phyloP scores from a whole-genome alignment of 2,329 filamentous ascomycete genomes.

The Penicillium sp. region DNA sequence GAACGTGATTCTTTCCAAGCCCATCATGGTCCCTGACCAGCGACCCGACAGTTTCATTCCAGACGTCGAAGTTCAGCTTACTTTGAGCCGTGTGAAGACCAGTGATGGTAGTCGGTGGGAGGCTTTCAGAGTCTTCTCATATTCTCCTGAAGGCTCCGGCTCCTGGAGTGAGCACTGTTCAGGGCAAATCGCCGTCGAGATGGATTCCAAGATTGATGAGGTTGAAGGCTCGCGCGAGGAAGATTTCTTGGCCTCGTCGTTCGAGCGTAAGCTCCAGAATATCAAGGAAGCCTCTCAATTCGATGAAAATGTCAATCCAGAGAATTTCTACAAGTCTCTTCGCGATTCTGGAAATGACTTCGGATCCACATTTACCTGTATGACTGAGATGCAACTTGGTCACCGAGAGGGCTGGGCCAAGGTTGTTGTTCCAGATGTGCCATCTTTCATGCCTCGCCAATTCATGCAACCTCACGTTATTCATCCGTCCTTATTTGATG shows the following conservation, averaged over 20 bases:
- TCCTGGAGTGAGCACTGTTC: slow-evolving; percentile 1
- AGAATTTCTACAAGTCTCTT: not conserved
- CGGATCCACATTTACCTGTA: not conserved
- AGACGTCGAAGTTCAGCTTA: not conserved
- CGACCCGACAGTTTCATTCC: not conserved
- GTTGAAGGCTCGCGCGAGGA: not conserved
- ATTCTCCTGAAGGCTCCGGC: not conserved
- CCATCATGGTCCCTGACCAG: not conserved
- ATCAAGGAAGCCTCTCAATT: not conserved
- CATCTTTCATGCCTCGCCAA: not conserved
- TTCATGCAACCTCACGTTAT: slow-evolving; percentile 1
- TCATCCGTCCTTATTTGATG: not conserved
- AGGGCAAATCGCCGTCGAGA: not conserved
- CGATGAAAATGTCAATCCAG: not conserved
- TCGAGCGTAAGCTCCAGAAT: not conserved
- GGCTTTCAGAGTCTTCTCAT: not conserved
- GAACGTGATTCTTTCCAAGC: not conserved
- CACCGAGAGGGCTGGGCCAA: not conserved
- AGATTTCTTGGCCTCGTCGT: not conserved
- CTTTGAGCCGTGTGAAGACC: not conserved
- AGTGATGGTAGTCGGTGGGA: slow-evolving; percentile 1
- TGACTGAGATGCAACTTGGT: not conserved
- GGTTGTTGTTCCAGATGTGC: not conserved
- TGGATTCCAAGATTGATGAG: not conserved
- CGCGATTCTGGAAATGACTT: not conserved